Base-by-base conservation (phyloP, 306 rosid genomes). In the Rosa multiflora region DNA sequence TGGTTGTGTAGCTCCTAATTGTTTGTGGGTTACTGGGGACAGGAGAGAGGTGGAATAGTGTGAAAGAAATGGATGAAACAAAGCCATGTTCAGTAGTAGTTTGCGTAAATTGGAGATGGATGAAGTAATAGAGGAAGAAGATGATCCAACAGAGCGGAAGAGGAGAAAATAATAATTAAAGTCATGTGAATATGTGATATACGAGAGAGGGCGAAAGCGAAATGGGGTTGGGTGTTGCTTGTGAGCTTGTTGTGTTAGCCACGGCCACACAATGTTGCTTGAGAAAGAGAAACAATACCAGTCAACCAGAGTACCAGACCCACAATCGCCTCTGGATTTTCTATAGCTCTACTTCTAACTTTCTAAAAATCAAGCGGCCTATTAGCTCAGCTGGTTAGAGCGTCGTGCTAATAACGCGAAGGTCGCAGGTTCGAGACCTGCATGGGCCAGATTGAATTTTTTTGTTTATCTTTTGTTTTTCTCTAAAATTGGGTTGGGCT, bases 1-100 rank as follows among this genome's bases (percentile, higher is more conserved):
- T 35, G 84, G 40, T 76, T 82, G 67, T 68, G 56, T n/a, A 8
- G 21, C 58, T 52, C 20, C 21, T 12, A 66, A 51, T 26, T 82
- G 85, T 52, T 76, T 80, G 58, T 70, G 69, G 1, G 73, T 29
- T 11, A 71, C 2, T 35, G 68, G 61, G 67, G 78, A 64, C 1
- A 82, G 59, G n/a, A 43, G 59, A 20, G 77, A 69, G 71, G 78
- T 61, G n/a, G 76, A 68, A 39, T 75, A 74, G 42, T 79, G 81
- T 2, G 67, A 77, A 40, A 86, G 73, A 73, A 75, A 71, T 14
- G 90, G 84, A 42, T 70, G 86, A 26, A 78, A 53, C 76, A 82
- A 51, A 15, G 93, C 91, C 96, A 89, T 90, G 21, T 6, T 8
- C 0, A 63, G 0, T 32, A 13, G 10, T 21, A 58, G 1, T 12